Conservation (phyloP, 1,284 basidiomycete species). For the Pyrrhoderma noxium region DNA sequence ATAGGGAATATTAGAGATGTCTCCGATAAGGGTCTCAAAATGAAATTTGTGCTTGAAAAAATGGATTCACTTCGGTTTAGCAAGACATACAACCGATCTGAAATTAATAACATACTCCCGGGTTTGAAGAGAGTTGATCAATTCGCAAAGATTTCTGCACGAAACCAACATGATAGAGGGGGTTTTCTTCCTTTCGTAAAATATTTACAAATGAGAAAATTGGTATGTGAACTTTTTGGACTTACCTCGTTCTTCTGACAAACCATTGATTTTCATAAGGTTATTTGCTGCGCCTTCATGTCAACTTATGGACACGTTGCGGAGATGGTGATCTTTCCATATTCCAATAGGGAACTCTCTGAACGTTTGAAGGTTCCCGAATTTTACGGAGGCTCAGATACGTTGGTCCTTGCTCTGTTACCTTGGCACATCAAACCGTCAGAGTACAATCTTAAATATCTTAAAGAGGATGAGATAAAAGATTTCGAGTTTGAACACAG, state of each 20-base stretch:
- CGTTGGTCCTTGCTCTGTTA: conserved; percentile 39
- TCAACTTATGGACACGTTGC: conserved; percentile 38
- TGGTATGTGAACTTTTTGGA: conserved; percentile 31
- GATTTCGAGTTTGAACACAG: conserved; percentile 1
- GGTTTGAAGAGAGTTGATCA: conserved; percentile 46
- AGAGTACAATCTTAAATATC: conserved; percentile 1
- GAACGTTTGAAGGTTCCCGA: conserved; percentile 25
- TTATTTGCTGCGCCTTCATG: conserved; percentile 39
- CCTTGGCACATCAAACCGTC: conserved; percentile 36
- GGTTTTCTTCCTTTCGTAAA: conserved; percentile 35
- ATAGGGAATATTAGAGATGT: conserved; percentile 40
- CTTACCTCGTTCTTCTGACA: not conserved
- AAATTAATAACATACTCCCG: conserved; percentile 39
- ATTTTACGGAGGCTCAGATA: conserved; percentile 21
- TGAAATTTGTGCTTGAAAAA: conserved; percentile 37
- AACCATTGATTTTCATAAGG: conserved; percentile 30
- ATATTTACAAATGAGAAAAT: conserved; percentile 39
- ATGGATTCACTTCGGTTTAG: conserved; percentile 37
- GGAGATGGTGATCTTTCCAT: conserved; percentile 39
- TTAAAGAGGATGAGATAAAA: conserved; percentile 4
- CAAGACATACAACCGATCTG: conserved; percentile 39
- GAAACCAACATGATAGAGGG: conserved; percentile 34
- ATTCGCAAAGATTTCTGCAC: conserved; percentile 37
- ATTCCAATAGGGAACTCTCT: conserved; percentile 25
- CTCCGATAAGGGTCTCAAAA: conserved; percentile 36